Percentiles rank a stretch among this genome's conserved stretches.
These are phyloP conservation scores for Penstemon newberryi DNA, from an alignment of 257 asterid species.

Conservation along the genomic window DNA sequence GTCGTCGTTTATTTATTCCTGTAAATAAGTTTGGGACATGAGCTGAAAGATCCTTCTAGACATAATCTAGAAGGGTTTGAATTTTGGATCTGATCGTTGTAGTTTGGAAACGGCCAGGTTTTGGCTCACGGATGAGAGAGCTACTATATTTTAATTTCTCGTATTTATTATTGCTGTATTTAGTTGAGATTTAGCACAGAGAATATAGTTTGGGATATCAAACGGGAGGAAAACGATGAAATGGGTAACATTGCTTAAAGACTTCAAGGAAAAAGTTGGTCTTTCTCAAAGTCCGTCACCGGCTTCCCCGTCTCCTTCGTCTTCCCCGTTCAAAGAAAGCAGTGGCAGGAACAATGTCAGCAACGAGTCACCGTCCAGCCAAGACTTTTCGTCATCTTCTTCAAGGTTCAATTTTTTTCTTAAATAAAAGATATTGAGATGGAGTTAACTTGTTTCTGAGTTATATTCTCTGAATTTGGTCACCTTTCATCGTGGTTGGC, in stretches of 20 bases:
- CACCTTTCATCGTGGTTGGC: background rate
- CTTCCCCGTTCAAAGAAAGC: slow-evolving; percentile 58
- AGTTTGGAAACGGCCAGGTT: slow-evolving; percentile 38
- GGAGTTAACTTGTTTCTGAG: background rate
- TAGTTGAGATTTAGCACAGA: slow-evolving; percentile 30
- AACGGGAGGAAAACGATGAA: slow-evolving; percentile 81
- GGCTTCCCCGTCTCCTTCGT: slow-evolving; percentile 49
- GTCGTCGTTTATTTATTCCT: slow-evolving; percentile 11
- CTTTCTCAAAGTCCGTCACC: slow-evolving; percentile 63
- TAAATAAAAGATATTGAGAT: slow-evolving; percentile 9
- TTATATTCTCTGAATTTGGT: background rate
- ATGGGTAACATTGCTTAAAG: slow-evolving; percentile 98
- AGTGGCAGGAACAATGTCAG: slow-evolving; percentile 38
- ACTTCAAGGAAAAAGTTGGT: slow-evolving; percentile 95
- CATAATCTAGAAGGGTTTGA: slow-evolving; percentile 58
- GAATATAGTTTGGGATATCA: slow-evolving; percentile 56
- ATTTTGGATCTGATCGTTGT: slow-evolving; percentile 60
- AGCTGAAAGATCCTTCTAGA: slow-evolving; percentile 65
- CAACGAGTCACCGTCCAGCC: slow-evolving; percentile 45
- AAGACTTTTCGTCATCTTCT: slow-evolving; percentile 52
- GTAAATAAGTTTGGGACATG: slow-evolving; percentile 37
- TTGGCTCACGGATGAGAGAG: slow-evolving; percentile 73
- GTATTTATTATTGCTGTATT: slow-evolving; percentile 24
- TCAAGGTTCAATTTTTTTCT: slow-evolving; percentile 48
- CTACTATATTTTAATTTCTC: slow-evolving; percentile 25